Conservation (phyloP, 2,329 filamentous ascomycete species). For the Fusarium sp. region DNA sequence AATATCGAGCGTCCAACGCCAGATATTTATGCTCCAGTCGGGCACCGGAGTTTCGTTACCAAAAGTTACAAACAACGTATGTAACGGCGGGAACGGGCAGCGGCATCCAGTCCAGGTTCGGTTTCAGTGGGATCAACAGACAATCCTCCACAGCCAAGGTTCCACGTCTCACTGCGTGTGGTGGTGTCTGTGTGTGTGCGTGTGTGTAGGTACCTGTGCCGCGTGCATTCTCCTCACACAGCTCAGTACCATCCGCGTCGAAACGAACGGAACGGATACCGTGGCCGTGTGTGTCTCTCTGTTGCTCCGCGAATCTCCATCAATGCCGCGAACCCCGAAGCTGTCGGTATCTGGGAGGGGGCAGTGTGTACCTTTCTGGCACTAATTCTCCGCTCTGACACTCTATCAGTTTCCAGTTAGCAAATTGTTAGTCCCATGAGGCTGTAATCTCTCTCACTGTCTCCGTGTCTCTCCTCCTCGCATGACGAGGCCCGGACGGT, state of each 20-base stretch:
- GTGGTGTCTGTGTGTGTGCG: not conserved
- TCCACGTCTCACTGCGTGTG: conserved; percentile 34
- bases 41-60: conserved; percentile 27
- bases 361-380: conserved; percentile 2
- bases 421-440: not conserved
- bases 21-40: conserved; percentile 42
- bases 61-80: not conserved
- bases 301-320: conserved; percentile 39
- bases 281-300: conserved; percentile 23
- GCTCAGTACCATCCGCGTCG: conserved; percentile 2
- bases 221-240: not conserved
- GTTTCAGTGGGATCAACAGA: conserved; percentile 19
- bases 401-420: not conserved
- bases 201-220: not conserved
- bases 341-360: conserved; percentile 36
- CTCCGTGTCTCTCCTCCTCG: not conserved
- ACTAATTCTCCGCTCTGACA: not conserved
- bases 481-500: conserved; percentile 25
- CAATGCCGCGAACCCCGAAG: conserved; percentile 43
- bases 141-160: conserved; percentile 29
- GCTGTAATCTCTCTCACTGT: not conserved
- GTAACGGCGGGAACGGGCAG: conserved; percentile 14
- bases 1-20: conserved; percentile 29
- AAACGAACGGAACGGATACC: conserved; percentile 32
- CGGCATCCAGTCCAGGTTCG: not conserved